Conservation (phyloP, 345 rosid genomes). For the Eutrema japonicum region DNA sequence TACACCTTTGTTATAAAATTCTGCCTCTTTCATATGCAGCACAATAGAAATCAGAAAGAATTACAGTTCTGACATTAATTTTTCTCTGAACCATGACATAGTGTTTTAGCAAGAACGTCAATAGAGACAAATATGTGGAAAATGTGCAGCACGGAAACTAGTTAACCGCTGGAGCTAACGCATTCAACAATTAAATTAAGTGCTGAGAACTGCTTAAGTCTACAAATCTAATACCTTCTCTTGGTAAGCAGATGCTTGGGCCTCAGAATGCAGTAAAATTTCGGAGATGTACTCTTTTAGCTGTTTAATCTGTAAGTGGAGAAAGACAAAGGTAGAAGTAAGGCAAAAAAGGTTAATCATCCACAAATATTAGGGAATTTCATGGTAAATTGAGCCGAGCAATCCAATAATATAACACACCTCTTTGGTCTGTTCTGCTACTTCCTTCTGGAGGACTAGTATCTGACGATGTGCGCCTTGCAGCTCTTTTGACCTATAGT, state of each 20-base stretch:
- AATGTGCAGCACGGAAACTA: background rate
- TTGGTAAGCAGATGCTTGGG: conserved; percentile 83
- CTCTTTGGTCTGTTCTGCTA: conserved; percentile 68
- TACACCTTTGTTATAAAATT: conserved; percentile 12
- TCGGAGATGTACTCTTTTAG: conserved; percentile 80
- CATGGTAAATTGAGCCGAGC: conserved; percentile 1
- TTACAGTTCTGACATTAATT: background rate
- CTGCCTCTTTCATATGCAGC: conserved; percentile 19
- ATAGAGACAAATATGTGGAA: conserved; percentile 6
- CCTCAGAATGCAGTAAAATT: conserved; percentile 84
- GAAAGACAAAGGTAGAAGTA: conserved; percentile 29
- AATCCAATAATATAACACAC: conserved; percentile 46
- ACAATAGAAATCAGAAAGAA: background rate
- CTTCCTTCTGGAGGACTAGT: conserved; percentile 59
- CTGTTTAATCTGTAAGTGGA: conserved; percentile 61
- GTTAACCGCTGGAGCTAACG: background rate
- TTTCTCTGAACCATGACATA: conserved; percentile 5
- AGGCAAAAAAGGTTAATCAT: background rate
- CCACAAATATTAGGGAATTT: background rate
- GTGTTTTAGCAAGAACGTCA: conserved; percentile 9
- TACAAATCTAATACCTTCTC: conserved; percentile 65
- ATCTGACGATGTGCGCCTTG: conserved; percentile 56
- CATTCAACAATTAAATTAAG: conserved; percentile 8
- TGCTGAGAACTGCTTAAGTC: conserved; percentile 15
- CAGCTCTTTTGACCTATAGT: conserved; percentile 51